A percentile compares a stretch with the other conserved stretches of the same genome.
phyloP scores from a whole-genome alignment of 1,284 basidiomycete species.

The Neonothopanus nambi region DNA sequence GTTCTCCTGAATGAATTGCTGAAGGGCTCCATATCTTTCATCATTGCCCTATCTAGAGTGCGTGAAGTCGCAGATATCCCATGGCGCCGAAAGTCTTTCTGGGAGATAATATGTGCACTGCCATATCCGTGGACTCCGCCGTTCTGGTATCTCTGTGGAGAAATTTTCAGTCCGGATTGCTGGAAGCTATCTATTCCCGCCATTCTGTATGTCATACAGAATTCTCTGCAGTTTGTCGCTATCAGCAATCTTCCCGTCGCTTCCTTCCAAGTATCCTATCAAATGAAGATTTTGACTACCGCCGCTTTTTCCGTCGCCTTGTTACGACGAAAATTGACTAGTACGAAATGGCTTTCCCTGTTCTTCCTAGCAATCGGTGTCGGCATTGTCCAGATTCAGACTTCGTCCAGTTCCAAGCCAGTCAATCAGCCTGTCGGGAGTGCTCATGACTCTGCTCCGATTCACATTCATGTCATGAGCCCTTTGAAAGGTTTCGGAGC shows the following conservation, averaged over 20 bases:
- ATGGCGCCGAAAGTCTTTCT: slow-evolving; percentile 50
- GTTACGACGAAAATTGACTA: slow-evolving; percentile 71
- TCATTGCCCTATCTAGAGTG: slow-evolving; percentile 60
- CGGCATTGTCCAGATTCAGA: slow-evolving; percentile 89
- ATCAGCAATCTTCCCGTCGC: slow-evolving; percentile 89
- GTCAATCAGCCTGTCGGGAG: slow-evolving; percentile 46
- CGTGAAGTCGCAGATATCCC: slow-evolving; percentile 37
- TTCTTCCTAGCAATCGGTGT: slow-evolving; percentile 87
- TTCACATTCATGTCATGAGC: slow-evolving; percentile 62
- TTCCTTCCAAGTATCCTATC: slow-evolving; percentile 90
- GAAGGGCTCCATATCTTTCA: slow-evolving; percentile 88
- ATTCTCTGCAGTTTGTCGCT: slow-evolving; percentile 94
- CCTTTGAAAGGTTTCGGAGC: slow-evolving; percentile 86
- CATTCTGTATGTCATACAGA: slow-evolving; percentile 94
- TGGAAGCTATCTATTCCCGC: slow-evolving; percentile 99
- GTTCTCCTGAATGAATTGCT: slow-evolving; percentile 93
- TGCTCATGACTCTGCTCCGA: slow-evolving; percentile 50
- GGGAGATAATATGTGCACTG: slow-evolving; percentile 31
- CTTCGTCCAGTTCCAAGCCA: slow-evolving; percentile 38
- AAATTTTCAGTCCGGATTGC: slow-evolving; percentile 53
- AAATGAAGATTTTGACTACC: slow-evolving; percentile 96
- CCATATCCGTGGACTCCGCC: slow-evolving; percentile 45
- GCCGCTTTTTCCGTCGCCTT: slow-evolving; percentile 89
- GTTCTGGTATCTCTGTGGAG: slow-evolving; percentile 54
- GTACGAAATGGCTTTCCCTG: slow-evolving; percentile 83